phyloP scores from a whole-genome alignment of 148 eudicot species.

The Chenopodium album region DNA sequence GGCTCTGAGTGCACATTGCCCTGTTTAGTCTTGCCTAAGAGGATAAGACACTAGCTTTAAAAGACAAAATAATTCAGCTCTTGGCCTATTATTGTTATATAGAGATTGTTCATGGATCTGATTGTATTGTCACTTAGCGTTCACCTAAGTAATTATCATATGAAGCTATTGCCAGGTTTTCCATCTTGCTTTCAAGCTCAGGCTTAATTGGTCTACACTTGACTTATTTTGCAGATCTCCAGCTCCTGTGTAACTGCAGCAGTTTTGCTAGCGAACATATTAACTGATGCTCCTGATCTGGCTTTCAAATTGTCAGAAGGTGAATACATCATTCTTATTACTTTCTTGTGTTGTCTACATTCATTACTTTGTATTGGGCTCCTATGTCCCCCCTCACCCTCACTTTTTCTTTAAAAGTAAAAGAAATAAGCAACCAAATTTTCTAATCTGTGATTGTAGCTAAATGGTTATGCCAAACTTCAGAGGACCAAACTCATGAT shows the following conservation, averaged over 20 bases:
- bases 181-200: constrained; percentile 6
- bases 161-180: neutral
- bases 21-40: neutral
- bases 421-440: neutral
- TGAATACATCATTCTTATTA: constrained; percentile 28
- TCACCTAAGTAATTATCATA: neutral
- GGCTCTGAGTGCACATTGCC: neutral
- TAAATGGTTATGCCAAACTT: neutral
- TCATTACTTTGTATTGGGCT: neutral
- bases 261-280: constrained; percentile 75
- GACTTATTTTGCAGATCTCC: constrained; percentile 56
- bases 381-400: neutral
- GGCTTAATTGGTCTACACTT: neutral
- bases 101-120: neutral
- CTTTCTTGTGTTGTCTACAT: neutral
- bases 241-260: constrained; percentile 86
- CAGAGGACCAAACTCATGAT: neutral
- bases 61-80: neutral
- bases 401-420: neutral
- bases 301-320: constrained; percentile 66
- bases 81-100: neutral
- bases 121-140: neutral
- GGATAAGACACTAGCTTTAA: neutral
- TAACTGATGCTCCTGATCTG: constrained; percentile 63
- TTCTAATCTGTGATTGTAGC: neutral